phyloP scores from a whole-genome alignment of 2,329 filamentous ascomycete genomes.

The Pyrenophora seminiperda region DNA sequence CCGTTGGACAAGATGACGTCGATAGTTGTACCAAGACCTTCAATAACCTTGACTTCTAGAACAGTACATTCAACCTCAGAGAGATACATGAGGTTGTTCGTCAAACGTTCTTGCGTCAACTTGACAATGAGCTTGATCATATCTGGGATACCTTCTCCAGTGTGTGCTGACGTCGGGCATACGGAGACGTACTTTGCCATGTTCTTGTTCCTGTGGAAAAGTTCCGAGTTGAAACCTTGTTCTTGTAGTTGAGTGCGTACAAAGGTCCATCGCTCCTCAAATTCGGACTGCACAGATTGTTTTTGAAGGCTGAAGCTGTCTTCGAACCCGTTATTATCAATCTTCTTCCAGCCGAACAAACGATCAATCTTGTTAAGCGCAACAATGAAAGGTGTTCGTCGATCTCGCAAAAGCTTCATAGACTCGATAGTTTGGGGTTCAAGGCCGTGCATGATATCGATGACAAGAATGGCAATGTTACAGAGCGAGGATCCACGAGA shows the following conservation, averaged over 20 bases:
- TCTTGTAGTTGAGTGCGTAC: slow-evolving; percentile 94
- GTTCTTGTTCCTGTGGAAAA: slow-evolving; percentile 97
- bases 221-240: slow-evolving; percentile 96
- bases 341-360: slow-evolving; percentile 98
- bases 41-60: slow-evolving; percentile 97
- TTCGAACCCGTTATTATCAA: slow-evolving; percentile 97
- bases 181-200: slow-evolving; percentile 95
- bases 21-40: slow-evolving; percentile 98
- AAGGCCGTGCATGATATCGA: slow-evolving; percentile 99
- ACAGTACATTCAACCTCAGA: slow-evolving; percentile 98
- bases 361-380: slow-evolving; percentile 99
- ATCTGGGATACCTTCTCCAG: slow-evolving; percentile 98
- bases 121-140: slow-evolving; percentile 95
- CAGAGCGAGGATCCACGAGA: slow-evolving; percentile 97
- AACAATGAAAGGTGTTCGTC: slow-evolving; percentile 97
- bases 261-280: slow-evolving; percentile 84
- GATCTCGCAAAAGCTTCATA: slow-evolving; percentile 89
- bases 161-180: slow-evolving; percentile 94
- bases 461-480: slow-evolving; percentile 98
- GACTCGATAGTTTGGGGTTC: slow-evolving; percentile 97
- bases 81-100: slow-evolving; percentile 95
- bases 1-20: slow-evolving; percentile 97
- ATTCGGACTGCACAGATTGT: slow-evolving; percentile 92
- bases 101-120: slow-evolving; percentile 96
- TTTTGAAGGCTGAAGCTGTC: slow-evolving; percentile 89